Evolutionary conservation across 768 basidiomycete genomes (phyloP), one percentile per base, ranked within the genome.

Genomic region (Boletus reticuloceps): DNA sequence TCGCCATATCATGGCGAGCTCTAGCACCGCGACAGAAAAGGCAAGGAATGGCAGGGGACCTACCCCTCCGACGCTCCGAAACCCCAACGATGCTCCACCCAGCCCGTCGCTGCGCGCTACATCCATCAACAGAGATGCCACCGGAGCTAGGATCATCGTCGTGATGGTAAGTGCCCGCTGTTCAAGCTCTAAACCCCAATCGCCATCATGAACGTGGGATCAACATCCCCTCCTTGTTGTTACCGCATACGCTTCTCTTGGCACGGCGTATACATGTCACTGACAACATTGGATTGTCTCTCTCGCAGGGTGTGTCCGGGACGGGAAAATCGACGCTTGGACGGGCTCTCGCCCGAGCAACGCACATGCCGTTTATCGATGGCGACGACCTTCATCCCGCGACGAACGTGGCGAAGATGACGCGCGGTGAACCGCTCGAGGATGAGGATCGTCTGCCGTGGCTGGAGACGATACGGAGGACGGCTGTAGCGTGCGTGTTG

Each of bases 381-480:
- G 95, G 89, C 29, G 94, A 97, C 68, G 85, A 89, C 58, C 78
- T 97, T 29, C 95, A 98, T 67, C 89, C 94, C 1, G 64, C 76
- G 22, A 70, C 80, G 13, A 96, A 96, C 70, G 81, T 96, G 40
- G 85, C 82, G 29, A 98, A 98, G 79, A 97, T 98, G 94, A 73
- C 83, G 6, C 66, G 73, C 2, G 93, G 93, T 0, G 71, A 76
- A 22, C 88, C 94, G 6, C 75, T 98, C 59, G 85, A 77, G 3
- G 94, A 97, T 64, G 79, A 74, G 4, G 94, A 97, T 67, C 85
- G 94, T 19, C 77, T 81, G 60, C 93, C 94, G 1, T 98, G 96
- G 95, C 79, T 98, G 5, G 79, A 79, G 52, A 70, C 78, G 44
- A 85, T 97, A 48, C 83, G 93, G 50, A 68, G 67, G 6, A 85